Evolutionary conservation across 177 flowering plant genomes (phyloP).

Genomic region (Telopea speciosissima): DNA sequence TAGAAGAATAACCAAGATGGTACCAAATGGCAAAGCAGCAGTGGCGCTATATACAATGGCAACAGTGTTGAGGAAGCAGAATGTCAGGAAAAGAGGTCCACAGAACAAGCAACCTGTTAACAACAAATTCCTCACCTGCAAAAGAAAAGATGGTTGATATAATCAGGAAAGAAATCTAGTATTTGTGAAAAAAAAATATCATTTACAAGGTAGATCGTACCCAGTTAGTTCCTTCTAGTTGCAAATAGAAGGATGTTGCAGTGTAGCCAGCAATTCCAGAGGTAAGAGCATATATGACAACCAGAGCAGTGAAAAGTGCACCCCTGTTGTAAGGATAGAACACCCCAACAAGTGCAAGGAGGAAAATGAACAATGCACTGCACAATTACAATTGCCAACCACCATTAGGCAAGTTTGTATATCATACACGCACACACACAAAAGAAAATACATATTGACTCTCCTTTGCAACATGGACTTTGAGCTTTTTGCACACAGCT

Average conservation of each 20-base stretch:
- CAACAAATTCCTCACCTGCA: slow-evolving; percentile 48
- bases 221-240: slow-evolving; percentile 59
- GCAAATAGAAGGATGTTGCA: slow-evolving; percentile 47
- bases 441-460: not conserved
- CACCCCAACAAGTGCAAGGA: slow-evolving; percentile 53
- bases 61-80: slow-evolving; percentile 53
- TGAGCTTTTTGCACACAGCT: no score
- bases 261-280: slow-evolving; percentile 62
- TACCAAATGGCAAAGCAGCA: slow-evolving; percentile 60
- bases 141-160: not conserved
- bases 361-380: slow-evolving; percentile 44
- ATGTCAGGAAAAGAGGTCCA: slow-evolving; percentile 48
- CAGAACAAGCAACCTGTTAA: slow-evolving; percentile 49
- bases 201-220: slow-evolving; percentile 17
- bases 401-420: not conserved
- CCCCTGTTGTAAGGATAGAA: slow-evolving; percentile 63
- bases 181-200: not conserved
- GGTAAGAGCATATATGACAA: slow-evolving; percentile 52
- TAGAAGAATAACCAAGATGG: slow-evolving; percentile 50
- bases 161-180: not conserved
- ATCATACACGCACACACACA: not conserved
- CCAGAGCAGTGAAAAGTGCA: slow-evolving; percentile 53
- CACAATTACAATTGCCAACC: not conserved
- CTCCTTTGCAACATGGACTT: not conserved
- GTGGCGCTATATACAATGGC: slow-evolving; percentile 53